Percentiles rank a stretch among this genome's conserved stretches.
Conservation (phyloP, 2,329 filamentous ascomycete species). For the Phaeophleospora eucalypticola region DNA sequence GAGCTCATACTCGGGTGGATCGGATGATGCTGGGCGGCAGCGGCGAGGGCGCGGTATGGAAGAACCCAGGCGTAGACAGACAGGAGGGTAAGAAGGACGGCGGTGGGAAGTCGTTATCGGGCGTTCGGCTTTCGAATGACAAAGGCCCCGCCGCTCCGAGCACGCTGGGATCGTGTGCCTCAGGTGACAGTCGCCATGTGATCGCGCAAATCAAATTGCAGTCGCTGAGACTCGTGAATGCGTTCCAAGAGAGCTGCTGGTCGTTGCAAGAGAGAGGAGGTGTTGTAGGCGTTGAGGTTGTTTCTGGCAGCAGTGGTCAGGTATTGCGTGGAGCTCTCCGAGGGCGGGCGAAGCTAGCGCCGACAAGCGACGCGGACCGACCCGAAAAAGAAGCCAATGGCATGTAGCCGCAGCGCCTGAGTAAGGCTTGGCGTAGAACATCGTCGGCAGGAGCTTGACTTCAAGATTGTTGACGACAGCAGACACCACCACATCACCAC, state of each 20-base stretch:
- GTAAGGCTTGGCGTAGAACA: background rate
- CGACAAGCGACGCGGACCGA: no score
- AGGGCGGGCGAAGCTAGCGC: no score
- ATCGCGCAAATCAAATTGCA: background rate
- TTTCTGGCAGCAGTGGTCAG: no score
- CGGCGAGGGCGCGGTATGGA: background rate
- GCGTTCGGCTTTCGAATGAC: background rate
- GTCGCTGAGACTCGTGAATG: background rate
- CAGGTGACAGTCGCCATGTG: background rate
- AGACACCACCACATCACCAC: conserved; percentile 13
- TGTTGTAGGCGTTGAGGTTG: background rate
- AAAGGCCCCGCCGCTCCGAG: background rate
- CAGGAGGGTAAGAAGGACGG: background rate
- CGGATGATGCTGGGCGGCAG: conserved; percentile 2
- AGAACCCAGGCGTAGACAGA: background rate
- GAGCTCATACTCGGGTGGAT: conserved; percentile 27
- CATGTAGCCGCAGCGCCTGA: no score
- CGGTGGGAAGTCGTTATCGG: background rate
- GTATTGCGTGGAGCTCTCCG: no score
- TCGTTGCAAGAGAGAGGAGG: background rate
- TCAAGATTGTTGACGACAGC: background rate
- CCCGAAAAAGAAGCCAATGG: no score
- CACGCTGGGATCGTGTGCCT: background rate
- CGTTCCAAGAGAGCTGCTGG: background rate
- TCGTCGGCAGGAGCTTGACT: background rate